Evolutionary conservation across 257 asterid species (phyloP), one percentile per base, ranked within the genome.

Genomic region (Salvia miltiorrhiza): DNA sequence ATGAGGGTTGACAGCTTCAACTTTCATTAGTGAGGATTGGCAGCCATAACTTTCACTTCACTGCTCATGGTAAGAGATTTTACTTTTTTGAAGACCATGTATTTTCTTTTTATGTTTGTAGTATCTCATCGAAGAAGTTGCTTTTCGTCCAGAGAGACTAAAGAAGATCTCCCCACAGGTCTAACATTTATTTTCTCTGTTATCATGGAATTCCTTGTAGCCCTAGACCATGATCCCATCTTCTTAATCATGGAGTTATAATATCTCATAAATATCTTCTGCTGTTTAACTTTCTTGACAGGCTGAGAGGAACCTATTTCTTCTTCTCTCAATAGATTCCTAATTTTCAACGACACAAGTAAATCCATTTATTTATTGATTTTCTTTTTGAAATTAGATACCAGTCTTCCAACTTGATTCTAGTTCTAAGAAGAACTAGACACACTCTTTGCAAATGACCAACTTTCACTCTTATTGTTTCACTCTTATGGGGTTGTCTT

Each of bases 81-180:
- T n/a, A n/a, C n/a, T n/a, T n/a, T n/a, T n/a, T n/a, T n/a, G n/a
- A n/a, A n/a, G n/a, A n/a, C n/a, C n/a, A n/a, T n/a, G n/a, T n/a
- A n/a, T n/a, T n/a, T n/a, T n/a, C 35, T 30, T 30, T 30, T 30
- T 5, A 35, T 19, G 24, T 33, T 71, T 68, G 72, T 78, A 92
- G 97, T 92, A 87, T 83, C 92, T 92, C 43, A 81, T 89, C 13
- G 93, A 84, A 49, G 96, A 89, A 60, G 96, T 92, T 76, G 84
- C 96, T 39, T 80, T 89, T 64, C 74, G 49, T 69, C 83, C 95
- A 8, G 88, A 81, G 40, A 83, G 85, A 69, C 76, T 77, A 72
- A 86, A 81, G 81, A 86, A 83, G 83, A 89, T 92, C 67, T 91
- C 97, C 11, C 70, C 72, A 52, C 95, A 89, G 96, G 96, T 89